Evolutionary conservation across 1,284 basidiomycete genomes (phyloP).

Genomic region (Cutaneotrichosporon curvatum): DNA sequence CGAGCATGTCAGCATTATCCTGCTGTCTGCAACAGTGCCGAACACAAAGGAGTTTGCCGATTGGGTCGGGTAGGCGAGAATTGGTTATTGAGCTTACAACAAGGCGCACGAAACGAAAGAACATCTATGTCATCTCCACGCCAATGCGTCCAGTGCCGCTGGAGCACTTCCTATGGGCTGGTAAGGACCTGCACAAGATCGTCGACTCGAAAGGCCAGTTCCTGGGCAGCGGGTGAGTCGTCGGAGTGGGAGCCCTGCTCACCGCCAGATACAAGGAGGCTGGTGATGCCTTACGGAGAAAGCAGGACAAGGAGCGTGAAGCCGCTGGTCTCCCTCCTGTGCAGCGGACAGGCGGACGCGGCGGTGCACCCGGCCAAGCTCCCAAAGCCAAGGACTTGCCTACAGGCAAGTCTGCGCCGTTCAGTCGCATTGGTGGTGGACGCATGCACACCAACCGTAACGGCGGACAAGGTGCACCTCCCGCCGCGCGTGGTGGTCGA

Average conservation of each 20-base stretch:
- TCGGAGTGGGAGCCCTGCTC: background rate
- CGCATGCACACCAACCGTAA: constrained; percentile 39
- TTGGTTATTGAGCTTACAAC: background rate
- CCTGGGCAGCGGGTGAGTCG: constrained; percentile 59
- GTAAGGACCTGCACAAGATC: constrained; percentile 84
- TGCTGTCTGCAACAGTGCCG: constrained; percentile 95
- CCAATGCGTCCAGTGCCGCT: constrained; percentile 92
- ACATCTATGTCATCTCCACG: constrained; percentile 98
- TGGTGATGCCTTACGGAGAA: constrained; percentile 75
- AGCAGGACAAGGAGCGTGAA: constrained; percentile 97
- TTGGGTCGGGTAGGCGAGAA: constrained; percentile 81
- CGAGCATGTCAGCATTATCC: constrained; percentile 92
- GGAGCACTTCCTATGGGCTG: constrained; percentile 94
- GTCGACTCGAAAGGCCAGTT: constrained; percentile 80
- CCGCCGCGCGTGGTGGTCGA: constrained; percentile 14
- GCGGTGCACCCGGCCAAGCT: constrained; percentile 55
- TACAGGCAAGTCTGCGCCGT: constrained; percentile 38
- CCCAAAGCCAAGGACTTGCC: constrained; percentile 33
- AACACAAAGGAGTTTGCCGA: constrained; percentile 98
- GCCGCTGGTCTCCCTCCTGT: constrained; percentile 80
- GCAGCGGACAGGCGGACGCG: constrained; percentile 69
- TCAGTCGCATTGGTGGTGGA: constrained; percentile 34
- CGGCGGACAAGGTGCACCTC: constrained; percentile 37
- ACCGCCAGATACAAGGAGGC: constrained; percentile 75
- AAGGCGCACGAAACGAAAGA: constrained; percentile 97